A percentile compares a stretch with the other conserved stretches of the same genome.
Evolutionary conservation across 1,284 basidiomycete species (phyloP).

Genomic region (Boletus semigastroideus): DNA sequence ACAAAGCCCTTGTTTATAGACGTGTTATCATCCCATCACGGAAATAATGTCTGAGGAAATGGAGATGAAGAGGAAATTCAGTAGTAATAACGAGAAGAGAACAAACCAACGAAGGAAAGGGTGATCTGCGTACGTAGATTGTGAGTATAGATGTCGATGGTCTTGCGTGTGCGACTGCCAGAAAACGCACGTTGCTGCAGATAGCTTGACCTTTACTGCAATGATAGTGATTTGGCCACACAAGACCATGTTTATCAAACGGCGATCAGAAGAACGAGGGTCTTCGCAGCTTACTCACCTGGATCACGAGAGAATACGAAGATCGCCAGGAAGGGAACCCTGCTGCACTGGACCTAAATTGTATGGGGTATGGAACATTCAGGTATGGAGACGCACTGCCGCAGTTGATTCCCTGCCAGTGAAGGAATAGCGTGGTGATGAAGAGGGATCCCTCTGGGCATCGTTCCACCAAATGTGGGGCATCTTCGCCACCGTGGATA

Average conservation of each 20-base stretch:
- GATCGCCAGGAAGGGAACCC: background rate
- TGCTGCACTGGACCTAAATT: background rate
- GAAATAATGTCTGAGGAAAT: background rate
- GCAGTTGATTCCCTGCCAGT: background rate
- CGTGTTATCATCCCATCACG: too few species aligned
- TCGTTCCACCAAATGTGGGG: background rate
- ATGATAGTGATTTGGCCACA: background rate
- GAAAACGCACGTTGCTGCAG: background rate
- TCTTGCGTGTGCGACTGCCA: background rate
- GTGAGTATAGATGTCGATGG: background rate
- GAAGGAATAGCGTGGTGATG: background rate
- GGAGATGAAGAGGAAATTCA: too few species aligned
- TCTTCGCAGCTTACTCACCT: background rate
- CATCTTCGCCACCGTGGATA: background rate
- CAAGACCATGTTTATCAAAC: background rate
- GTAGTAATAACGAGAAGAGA: too few species aligned
- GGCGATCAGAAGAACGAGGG: background rate
- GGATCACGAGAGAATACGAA: background rate
- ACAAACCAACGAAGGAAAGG: background rate
- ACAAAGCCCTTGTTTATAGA: background rate
- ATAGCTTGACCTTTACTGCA: background rate
- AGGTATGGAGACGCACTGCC: constrained; percentile 3
- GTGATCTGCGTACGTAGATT: background rate
- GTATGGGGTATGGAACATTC: background rate
- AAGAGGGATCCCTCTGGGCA: background rate